A percentile compares a stretch with the other conserved stretches of the same genome.
phyloP scores from a whole-genome alignment of 2,329 filamentous ascomycete species.

The Hymenoscyphus infarciens region DNA sequence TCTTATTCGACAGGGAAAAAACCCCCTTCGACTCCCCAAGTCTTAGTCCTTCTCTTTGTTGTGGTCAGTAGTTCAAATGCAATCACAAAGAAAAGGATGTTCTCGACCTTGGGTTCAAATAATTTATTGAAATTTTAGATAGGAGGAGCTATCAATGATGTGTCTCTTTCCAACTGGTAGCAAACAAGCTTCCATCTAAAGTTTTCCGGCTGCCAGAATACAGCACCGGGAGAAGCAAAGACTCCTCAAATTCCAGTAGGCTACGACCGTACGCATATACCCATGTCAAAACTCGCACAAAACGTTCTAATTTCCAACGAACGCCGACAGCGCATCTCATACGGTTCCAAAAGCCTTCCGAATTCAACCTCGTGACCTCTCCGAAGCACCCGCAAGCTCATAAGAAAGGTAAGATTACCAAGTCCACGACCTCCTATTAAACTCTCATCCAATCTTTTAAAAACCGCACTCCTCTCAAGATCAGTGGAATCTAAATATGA shows the following conservation, averaged over 20 bases:
- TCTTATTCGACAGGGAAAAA: neutral
- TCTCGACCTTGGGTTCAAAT: too few relatives aligned
- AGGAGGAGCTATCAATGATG: too few relatives aligned
- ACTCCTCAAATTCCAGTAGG: neutral
- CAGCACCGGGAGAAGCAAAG: neutral
- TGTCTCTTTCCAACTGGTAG: too few relatives aligned
- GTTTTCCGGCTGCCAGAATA: neutral
- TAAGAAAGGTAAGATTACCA: neutral
- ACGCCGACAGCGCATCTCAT: neutral
- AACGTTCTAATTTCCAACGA: neutral
- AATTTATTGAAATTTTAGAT: too few relatives aligned
- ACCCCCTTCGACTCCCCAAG: too few relatives aligned
- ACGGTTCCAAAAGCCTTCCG: neutral
- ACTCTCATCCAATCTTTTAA: neutral
- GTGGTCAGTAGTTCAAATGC: too few relatives aligned
- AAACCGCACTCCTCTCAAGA: neutral
- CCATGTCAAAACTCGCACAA: neutral
- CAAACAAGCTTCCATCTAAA: too few relatives aligned
- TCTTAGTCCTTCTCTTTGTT: too few relatives aligned
- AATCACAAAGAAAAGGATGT: too few relatives aligned
- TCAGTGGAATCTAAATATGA: neutral
- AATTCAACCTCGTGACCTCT: neutral
- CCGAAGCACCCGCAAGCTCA: neutral
- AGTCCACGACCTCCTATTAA: neutral
- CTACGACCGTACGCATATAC: neutral